Base-by-base conservation (phyloP, 2,329 filamentous ascomycete species). In the Paecilomyces fulvus region DNA sequence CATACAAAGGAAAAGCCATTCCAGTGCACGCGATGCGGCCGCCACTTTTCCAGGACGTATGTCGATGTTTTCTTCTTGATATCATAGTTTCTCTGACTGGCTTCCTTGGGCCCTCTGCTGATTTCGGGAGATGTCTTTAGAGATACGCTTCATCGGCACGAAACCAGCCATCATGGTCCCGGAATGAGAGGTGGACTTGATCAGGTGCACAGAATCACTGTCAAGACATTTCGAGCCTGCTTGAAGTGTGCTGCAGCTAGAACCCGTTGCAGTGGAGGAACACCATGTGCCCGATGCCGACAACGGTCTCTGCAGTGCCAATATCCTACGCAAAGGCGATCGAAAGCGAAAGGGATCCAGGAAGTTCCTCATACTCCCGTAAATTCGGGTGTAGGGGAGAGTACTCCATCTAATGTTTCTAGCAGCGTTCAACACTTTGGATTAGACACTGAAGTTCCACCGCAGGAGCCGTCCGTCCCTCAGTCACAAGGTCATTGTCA, bases 11-110 rank as follows among this genome's bases (percentile, higher is more conserved):
- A 72, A 56, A 73, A 72, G 54, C 70, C 71, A 0, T 75, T 73
- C 52, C 66, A 69, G 53, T 75, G 73, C 59, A 55, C 59, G 12
- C 69, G 70, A 54, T 76, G 73, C 61, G 69, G 70, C n/a, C 73
- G 73, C 21, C 65, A 71, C 51, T 75, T 76, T 58, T 73, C 71
- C 10, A 66, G 73, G 63, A 75, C 70, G 71, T 73, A 72, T 55
- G 68, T 54, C 4, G 12, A 25, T 30, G 2, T 21, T 49, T 10
- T 50, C 10, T 11, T 23, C 14, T 30, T 17, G 53, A 7, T 51
- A 43, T 21, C 48, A 25, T 49, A 14, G 14, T 49, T 37, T 23
- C 46, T 48, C 20, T 49, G n/a, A 54, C 51, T 9, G 14, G 10
- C 7, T 53, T 12, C 10, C 10, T 28, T 30, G 20, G 20, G 30